Base-by-base conservation (phyloP, 2,329 filamentous ascomycete species). In the Nannizziopsis arthrosporioides region DNA sequence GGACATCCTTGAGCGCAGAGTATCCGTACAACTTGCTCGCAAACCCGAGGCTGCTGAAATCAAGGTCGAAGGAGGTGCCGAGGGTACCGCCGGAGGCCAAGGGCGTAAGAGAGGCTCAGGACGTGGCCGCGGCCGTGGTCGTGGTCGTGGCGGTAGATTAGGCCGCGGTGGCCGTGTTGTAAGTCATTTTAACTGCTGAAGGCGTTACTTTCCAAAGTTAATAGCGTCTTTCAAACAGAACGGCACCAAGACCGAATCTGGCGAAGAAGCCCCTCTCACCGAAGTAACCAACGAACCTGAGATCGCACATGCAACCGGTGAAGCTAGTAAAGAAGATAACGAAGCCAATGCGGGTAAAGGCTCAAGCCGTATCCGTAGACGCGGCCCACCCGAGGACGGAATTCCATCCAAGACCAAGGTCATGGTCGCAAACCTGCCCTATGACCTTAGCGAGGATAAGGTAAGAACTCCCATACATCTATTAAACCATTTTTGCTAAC, bases 331-430 rank as follows among this genome's bases (percentile, higher is more conserved):
- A 48, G 61, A 62, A 47, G 46, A 42, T 14, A 36, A 42, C 15
- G 55, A 73, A 71, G 59, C 56, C 57, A 50, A 51, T 54, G 53
- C 37, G 34, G 54, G 47, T 44, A 65, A 67, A 58, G 50, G 60
- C 49, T 70, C 69, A 58, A 72, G 67, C 53, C 74, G 74, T 60
- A 72, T 76, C 59, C 78, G 77, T 67, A 81, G 80, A 80, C 89
- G 92, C 69, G 92, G 92, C 55, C 92, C 92, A 56, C 92, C 92
- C 52, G 90, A 94, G 70, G 90, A 98, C 67, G 92, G 92, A 59
- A 86, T 98, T 63, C 84, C 92, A 57, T 96, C 90, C 71, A 95
- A 95, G 83, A 96, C 85, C 71, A 98, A 98, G 84, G 87, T 98
- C 73, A 98, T 98, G 92, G 92, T 98, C 63, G 92, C 92, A 64